A percentile compares a stretch with the other conserved stretches of the same genome.
These are phyloP conservation scores for Penicillium taxi DNA, from an alignment of 495 filamentous ascomycete species.

Conservation along the genomic window DNA sequence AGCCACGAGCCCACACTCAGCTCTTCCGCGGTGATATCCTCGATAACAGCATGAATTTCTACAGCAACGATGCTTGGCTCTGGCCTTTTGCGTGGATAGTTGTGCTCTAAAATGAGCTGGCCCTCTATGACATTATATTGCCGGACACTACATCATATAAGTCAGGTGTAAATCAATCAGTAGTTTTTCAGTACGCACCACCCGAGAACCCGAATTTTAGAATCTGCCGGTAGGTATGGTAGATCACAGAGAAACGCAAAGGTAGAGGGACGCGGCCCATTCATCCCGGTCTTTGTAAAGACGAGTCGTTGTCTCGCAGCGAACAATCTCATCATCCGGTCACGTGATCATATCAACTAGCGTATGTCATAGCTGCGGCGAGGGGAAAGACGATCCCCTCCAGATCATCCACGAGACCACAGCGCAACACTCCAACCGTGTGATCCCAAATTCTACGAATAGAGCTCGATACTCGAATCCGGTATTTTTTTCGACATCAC, in stretches of 20 bases:
- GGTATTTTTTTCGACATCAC: background rate
- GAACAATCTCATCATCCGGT: background rate
- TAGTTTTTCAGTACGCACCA: constrained; percentile 53
- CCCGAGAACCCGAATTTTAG: constrained; percentile 85
- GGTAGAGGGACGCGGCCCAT: constrained; percentile 54
- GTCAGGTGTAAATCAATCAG: background rate
- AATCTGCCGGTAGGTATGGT: constrained; percentile 42
- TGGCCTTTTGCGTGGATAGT: constrained; percentile 41
- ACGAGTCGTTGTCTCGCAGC: constrained; percentile 4
- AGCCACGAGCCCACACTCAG: constrained; percentile 77
- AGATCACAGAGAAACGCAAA: constrained; percentile 63
- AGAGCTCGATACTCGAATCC: background rate
- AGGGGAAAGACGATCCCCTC: constrained; percentile 28
- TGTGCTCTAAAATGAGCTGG: constrained; percentile 58
- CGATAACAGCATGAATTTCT: constrained; percentile 63
- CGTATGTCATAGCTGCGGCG: constrained; percentile 38
- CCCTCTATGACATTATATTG: constrained; percentile 56
- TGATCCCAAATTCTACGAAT: background rate
- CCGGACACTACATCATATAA: constrained; percentile 47
- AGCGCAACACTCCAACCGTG: constrained; percentile 5
- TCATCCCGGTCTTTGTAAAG: constrained; percentile 31
- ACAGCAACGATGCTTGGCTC: constrained; percentile 45
- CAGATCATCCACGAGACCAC: constrained; percentile 17
- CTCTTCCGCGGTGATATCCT: constrained; percentile 53
- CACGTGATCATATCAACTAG: constrained; percentile 33